phyloP scores from a whole-genome alignment of 371 early-diverging fungal genomes.

The Thermomucor indicae-seudaticae region DNA sequence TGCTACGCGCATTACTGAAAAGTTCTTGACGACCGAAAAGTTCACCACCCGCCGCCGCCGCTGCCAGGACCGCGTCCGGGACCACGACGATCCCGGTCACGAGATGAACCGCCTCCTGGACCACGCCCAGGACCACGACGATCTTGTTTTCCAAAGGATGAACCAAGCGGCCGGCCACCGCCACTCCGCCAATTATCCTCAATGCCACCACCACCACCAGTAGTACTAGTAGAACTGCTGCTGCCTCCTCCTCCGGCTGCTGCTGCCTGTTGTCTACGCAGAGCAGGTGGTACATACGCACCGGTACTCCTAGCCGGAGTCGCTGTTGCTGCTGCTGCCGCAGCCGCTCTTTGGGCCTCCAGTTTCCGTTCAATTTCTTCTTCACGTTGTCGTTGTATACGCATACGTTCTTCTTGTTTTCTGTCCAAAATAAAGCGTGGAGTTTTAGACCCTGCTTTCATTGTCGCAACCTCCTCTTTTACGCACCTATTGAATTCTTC shows the following conservation, averaged over 20 bases:
- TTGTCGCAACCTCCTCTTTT: constrained; percentile 14
- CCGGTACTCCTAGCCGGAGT: constrained; percentile 2
- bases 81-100: constrained; percentile 1
- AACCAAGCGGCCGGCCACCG: constrained; percentile 4
- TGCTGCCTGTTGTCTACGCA: constrained; percentile 6
- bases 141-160: background rate
- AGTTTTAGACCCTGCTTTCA: background rate
- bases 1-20: too few species aligned
- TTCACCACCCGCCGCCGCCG: constrained; percentile 1
- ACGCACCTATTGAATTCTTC: constrained; percentile 24
- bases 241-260: too few species aligned
- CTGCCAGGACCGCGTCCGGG: background rate
- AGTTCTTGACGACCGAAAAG: too few species aligned
- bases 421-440: constrained; percentile 9
- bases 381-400: constrained; percentile 35
- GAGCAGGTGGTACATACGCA: constrained; percentile 15
- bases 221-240: background rate
- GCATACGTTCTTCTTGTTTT: constrained; percentile 35
- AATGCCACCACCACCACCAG: constrained; percentile 1
- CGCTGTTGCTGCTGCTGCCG: constrained; percentile 2
- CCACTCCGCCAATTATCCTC: constrained; percentile 10
- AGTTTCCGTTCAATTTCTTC: constrained; percentile 38
- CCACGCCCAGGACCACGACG: constrained; percentile 3
- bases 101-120: background rate
- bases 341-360: constrained; percentile 1